These are phyloP conservation scores for Aspergillus carbonarius DNA, from an alignment of 2,329 filamentous ascomycete species.

Conservation along the genomic window DNA sequence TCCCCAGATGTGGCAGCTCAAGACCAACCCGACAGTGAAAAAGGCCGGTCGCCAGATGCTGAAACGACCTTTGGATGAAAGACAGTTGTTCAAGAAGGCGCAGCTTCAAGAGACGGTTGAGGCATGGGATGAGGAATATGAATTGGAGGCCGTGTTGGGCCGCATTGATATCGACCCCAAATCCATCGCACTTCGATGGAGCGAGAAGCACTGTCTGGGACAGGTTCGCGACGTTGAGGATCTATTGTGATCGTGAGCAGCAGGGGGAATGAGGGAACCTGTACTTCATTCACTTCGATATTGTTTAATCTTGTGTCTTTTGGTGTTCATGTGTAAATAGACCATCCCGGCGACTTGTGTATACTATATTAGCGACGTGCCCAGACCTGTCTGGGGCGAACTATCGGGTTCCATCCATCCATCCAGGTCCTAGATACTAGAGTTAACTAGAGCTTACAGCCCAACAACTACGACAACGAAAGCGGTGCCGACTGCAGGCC, in stretches of 20 bases:
- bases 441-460: too few species aligned
- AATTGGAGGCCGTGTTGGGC: constrained; percentile 25
- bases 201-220: constrained; percentile 9
- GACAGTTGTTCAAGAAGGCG: constrained; percentile 11
- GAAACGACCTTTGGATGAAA: constrained; percentile 15
- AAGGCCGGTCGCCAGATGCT: constrained; percentile 12
- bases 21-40: constrained; percentile 13
- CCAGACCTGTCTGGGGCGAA: too few species aligned
- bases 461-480: too few species aligned
- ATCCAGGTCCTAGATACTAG: too few species aligned
- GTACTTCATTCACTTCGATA: too few species aligned
- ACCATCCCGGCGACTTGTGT: too few species aligned
- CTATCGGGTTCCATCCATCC: too few species aligned
- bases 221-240: not conserved
- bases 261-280: too few species aligned
- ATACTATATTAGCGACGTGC: too few species aligned
- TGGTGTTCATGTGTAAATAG: too few species aligned
- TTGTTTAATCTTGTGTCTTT: too few species aligned
- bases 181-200: constrained; percentile 18
- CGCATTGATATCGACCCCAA: constrained; percentile 16
- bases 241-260: not conserved
- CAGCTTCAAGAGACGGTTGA: constrained; percentile 17
- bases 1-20: constrained; percentile 15
- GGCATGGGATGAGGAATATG: constrained; percentile 32
- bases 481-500: too few species aligned